Evolutionary conservation across 306 rosid species (phyloP), one percentile per base, ranked within the genome.

Genomic region (Biancaea sappan): DNA sequence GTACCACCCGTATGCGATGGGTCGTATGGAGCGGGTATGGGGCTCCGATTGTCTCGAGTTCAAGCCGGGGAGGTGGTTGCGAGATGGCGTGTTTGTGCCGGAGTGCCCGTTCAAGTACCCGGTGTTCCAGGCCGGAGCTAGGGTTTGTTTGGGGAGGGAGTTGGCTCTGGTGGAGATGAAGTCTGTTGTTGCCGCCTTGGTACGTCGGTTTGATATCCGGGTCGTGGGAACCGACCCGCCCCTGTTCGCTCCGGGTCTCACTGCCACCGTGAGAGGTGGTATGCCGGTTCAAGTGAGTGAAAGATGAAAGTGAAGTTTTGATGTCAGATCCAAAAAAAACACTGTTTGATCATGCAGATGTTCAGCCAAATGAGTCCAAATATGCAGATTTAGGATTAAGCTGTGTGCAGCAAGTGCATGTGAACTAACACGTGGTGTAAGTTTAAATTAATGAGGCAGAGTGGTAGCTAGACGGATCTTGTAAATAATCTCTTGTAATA

Each of bases 1-100:
- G 0, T 94, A 90, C 63, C 97, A 94, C 66, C 96, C 95, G 0
- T 94, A 90, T 19, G 99, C 97, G 0, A 94, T 94, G 99, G 99
- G 97, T n/a, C 87, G 99, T 61, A 90, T 90, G 97, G 95, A 87
- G 43, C 68, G 34, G 0, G 51, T 91, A 5, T 94, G 99, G 99
- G 99, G 97, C 14, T 70, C 88, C 1, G 92, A 92, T 66, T 88
- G 85, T 48, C 48, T 83, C 0, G 79, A 86, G 5, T 94, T 92
- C 75, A 86, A 79, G 34, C 99, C 99, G 0, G 85, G 86, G 2
- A 84, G 99, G 73, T 94, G 99, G 99, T 32, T 94, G 68, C 72
- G 61, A 0, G 77, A 79, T 0, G 96, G 91, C 0, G 61, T 79
- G 11, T 94, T 88, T 50, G 40, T 76, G 0, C 88, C 85, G 0